phyloP scores from a whole-genome alignment of 805 yeast genomes.

The Dipodascus geniculatus region DNA sequence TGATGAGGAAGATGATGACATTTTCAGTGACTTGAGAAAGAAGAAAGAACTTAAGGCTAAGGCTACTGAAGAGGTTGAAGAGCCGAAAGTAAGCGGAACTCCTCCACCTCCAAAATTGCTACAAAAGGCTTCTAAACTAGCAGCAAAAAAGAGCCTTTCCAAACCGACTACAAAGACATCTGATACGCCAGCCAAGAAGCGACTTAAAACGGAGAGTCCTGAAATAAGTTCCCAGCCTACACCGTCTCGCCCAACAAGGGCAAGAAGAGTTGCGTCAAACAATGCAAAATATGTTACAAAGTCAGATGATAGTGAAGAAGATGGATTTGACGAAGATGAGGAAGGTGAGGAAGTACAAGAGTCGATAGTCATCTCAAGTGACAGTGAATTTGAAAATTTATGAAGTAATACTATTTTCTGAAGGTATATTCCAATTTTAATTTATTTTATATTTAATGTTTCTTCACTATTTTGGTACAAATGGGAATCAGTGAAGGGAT shows the following conservation, averaged over 20 bases:
- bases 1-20: conserved; percentile 4
- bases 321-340: conserved; percentile 7
- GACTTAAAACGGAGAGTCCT: neutral
- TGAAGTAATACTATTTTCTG: no score
- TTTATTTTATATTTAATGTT: no score
- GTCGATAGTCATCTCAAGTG: conserved; percentile 4
- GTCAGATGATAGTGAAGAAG: conserved; percentile 7
- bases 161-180: conserved; percentile 4
- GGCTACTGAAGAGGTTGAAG: conserved; percentile 1
- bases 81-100: neutral
- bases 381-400: neutral
- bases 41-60: conserved; percentile 2
- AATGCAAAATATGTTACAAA: conserved; percentile 7
- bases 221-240: neutral
- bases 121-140: neutral
- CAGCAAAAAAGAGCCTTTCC: conserved; percentile 3
- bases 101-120: conserved; percentile 3
- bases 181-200: conserved; percentile 1
- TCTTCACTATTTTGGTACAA: neutral
- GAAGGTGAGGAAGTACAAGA: conserved; percentile 4
- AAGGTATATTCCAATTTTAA: neutral
- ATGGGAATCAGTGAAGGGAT: neutral
- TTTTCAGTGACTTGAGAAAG: conserved; percentile 4
- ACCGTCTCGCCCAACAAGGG: conserved; percentile 17
- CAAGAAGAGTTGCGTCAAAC: conserved; percentile 16